These are phyloP conservation scores for Mercurialis annua DNA, from an alignment of 345 rosid species.

Conservation along the genomic window DNA sequence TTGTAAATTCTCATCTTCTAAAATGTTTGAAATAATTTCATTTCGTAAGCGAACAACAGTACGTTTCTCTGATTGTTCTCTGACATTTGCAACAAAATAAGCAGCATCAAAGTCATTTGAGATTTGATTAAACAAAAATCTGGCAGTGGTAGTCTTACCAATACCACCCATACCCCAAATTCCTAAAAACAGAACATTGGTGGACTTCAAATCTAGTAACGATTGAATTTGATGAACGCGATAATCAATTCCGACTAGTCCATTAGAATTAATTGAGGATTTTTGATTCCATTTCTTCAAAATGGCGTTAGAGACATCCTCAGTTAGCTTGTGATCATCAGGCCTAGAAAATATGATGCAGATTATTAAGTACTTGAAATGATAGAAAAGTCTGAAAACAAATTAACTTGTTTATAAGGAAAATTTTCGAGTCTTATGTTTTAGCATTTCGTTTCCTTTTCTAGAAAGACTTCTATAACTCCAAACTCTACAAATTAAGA, in stretches of 20 bases:
- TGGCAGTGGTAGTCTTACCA: constrained; percentile 16
- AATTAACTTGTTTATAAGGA: neutral
- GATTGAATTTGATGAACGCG: neutral
- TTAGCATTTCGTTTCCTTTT: too few relatives aligned
- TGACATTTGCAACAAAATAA: constrained; percentile 11
- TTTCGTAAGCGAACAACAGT: neutral
- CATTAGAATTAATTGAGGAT: neutral
- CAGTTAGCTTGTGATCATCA: neutral
- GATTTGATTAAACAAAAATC: neutral
- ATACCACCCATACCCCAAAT: constrained; percentile 23
- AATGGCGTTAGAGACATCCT: constrained; percentile 3
- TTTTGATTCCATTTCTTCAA: neutral
- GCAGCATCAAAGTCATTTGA: neutral
- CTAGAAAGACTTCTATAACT: too few relatives aligned
- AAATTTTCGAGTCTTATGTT: too few relatives aligned
- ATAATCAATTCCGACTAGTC: constrained; percentile 12
- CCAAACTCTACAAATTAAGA: too few relatives aligned
- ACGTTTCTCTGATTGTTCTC: constrained; percentile 6
- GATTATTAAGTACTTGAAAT: too few relatives aligned
- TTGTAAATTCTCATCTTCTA: constrained; percentile 6
- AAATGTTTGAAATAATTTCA: constrained; percentile 8
- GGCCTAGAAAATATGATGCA: neutral
- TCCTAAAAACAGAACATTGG: constrained; percentile 6
- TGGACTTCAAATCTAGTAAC: neutral
- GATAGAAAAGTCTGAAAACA: neutral